These are phyloP conservation scores for Pyrenophora tritici-repentis DNA, from an alignment of 2,329 filamentous ascomycete species.

Conservation along the genomic window DNA sequence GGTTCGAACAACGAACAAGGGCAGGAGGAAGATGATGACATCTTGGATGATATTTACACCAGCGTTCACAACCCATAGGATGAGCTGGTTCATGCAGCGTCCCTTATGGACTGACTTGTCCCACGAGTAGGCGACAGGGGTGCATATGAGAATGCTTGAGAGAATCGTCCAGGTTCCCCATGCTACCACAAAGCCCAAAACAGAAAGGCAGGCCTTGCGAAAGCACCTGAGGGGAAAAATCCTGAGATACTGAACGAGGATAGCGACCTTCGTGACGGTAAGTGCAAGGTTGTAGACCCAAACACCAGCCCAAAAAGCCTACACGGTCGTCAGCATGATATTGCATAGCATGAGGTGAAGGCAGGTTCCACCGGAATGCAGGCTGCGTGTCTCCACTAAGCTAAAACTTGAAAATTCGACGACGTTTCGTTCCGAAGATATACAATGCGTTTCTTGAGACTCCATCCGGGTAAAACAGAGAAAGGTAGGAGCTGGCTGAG, in stretches of 20 bases:
- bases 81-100: conserved; percentile 36
- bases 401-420: too few species aligned
- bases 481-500: neutral
- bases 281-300: conserved; percentile 43
- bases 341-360: neutral
- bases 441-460: too few species aligned
- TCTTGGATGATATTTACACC: conserved; percentile 42
- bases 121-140: conserved; percentile 42
- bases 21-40: conserved; percentile 40
- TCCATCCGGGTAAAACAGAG: neutral
- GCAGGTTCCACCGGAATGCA: too few species aligned
- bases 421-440: too few species aligned
- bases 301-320: conserved; percentile 44
- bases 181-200: conserved; percentile 32
- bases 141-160: conserved; percentile 43
- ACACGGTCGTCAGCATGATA: conserved; percentile 15
- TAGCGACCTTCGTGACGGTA: conserved; percentile 39
- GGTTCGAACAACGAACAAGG: conserved; percentile 36
- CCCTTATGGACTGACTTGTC: conserved; percentile 31
- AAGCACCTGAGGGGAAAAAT: conserved; percentile 39
- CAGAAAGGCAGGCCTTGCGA: conserved; percentile 32
- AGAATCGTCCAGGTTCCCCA: conserved; percentile 40
- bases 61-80: conserved; percentile 40
- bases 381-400: too few species aligned
- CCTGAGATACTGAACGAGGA: conserved; percentile 40